Conservation (phyloP, 345 rosid species). For the Cochlearia excelsa region DNA sequence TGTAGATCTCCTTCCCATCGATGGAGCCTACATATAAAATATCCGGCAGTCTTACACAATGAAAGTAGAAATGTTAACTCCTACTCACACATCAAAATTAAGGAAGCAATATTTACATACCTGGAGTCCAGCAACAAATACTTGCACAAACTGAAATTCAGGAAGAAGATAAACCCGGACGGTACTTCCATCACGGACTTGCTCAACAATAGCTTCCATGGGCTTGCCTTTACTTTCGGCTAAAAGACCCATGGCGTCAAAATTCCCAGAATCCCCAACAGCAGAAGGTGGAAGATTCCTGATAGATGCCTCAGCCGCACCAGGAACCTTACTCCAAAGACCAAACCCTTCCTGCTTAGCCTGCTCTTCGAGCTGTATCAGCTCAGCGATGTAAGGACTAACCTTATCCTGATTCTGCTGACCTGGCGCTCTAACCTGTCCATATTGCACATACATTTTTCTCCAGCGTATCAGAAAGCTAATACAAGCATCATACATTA, state of each 20-base stretch:
- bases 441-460: slow-evolving; percentile 13
- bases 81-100: not conserved
- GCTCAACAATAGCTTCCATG: slow-evolving; percentile 90
- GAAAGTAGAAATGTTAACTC: slow-evolving; percentile 11
- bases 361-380: slow-evolving; percentile 63
- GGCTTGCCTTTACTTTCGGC: slow-evolving; percentile 79
- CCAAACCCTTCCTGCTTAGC: slow-evolving; percentile 82
- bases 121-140: slow-evolving; percentile 96
- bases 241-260: slow-evolving; percentile 82
- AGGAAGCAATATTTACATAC: slow-evolving; percentile 34
- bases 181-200: slow-evolving; percentile 93
- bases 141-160: slow-evolving; percentile 92
- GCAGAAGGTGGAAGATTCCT: slow-evolving; percentile 93
- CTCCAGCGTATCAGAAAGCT: slow-evolving; percentile 13
- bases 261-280: slow-evolving; percentile 73
- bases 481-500: slow-evolving; percentile 11
- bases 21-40: slow-evolving; percentile 60
- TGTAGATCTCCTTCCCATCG: slow-evolving; percentile 71
- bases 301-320: slow-evolving; percentile 77
- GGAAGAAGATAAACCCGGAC: slow-evolving; percentile 93
- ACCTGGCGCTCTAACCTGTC: slow-evolving; percentile 81
- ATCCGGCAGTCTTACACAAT: slow-evolving; percentile 8
- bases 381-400: slow-evolving; percentile 77
- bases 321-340: slow-evolving; percentile 87
- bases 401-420: slow-evolving; percentile 85